A percentile compares a stretch with the other conserved stretches of the same genome.
Evolutionary conservation across 2,329 filamentous ascomycete species (phyloP).

Genomic region (Allantophomopsis cytisporea): DNA sequence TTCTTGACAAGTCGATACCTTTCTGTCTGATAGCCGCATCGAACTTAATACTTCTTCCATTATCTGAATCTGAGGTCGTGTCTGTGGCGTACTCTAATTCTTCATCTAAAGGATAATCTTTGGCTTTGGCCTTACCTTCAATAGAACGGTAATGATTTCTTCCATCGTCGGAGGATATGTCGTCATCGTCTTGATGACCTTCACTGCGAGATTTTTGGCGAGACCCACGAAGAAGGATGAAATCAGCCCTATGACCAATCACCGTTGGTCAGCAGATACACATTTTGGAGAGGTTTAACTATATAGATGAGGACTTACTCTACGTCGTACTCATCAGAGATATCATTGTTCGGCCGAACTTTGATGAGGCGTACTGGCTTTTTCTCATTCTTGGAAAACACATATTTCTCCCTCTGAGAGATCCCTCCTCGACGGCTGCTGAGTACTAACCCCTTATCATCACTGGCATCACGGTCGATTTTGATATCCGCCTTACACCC

Average conservation of each 20-base stretch:
- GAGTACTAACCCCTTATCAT: constrained; percentile 37
- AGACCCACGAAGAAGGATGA: constrained; percentile 28
- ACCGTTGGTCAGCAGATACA: neutral
- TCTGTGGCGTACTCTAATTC: constrained; percentile 31
- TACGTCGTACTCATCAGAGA: constrained; percentile 3
- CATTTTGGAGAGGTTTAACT: no score
- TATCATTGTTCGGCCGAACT: constrained; percentile 18
- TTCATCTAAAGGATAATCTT: constrained; percentile 12
- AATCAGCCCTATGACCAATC: constrained; percentile 23
- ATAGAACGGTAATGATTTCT: constrained; percentile 51
- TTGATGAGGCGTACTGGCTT: constrained; percentile 25
- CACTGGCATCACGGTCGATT: constrained; percentile 46
- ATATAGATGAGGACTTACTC: no score
- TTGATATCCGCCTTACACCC: constrained; percentile 45
- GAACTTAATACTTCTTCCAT: constrained; percentile 18
- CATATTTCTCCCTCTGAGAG: constrained; percentile 24
- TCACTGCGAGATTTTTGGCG: constrained; percentile 16
- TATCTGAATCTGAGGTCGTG: constrained; percentile 21
- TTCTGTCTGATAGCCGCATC: constrained; percentile 35
- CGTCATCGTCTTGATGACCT: constrained; percentile 14
- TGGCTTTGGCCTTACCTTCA: constrained; percentile 42
- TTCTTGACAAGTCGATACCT: constrained; percentile 47
- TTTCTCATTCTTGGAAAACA: constrained; percentile 28
- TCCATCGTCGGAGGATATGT: constrained; percentile 31
- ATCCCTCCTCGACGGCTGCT: constrained; percentile 23